phyloP scores from a whole-genome alignment of 1,284 basidiomycete genomes.

The Pseudomicrostroma phylloplanum region DNA sequence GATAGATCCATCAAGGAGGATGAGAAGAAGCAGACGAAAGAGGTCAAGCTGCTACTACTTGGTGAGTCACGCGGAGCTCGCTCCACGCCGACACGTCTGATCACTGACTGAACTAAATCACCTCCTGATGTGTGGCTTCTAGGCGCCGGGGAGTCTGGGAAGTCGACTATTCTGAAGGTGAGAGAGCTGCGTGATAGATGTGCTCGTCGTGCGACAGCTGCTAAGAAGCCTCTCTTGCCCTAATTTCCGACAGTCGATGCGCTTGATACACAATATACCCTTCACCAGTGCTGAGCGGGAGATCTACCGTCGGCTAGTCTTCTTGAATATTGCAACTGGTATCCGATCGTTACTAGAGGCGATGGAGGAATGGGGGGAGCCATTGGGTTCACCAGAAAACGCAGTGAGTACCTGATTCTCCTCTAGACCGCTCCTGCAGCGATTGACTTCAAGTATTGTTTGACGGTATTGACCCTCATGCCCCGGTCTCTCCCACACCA shows the following conservation, averaged over 20 bases:
- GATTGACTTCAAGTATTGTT: too few relatives aligned
- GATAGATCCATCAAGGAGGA: constrained; percentile 35
- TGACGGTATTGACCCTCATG: too few relatives aligned
- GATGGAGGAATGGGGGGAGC: constrained; percentile 78
- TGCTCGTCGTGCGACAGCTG: background rate
- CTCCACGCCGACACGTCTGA: background rate
- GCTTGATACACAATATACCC: constrained; percentile 71
- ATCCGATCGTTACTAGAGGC: constrained; percentile 75
- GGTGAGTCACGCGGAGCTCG: constrained; percentile 45
- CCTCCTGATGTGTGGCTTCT: background rate
- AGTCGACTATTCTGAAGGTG: constrained; percentile 82
- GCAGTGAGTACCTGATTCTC: constrained; percentile 15
- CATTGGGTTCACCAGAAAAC: constrained; percentile 58
- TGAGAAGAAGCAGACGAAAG: constrained; percentile 28
- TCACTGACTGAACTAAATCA: background rate
- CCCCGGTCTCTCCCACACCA: background rate
- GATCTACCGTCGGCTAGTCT: constrained; percentile 70
- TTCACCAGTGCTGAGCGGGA: constrained; percentile 72
- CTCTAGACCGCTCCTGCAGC: too few relatives aligned
- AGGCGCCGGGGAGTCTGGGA: constrained; percentile 83
- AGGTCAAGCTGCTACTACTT: constrained; percentile 60
- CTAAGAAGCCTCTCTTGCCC: constrained; percentile 11
- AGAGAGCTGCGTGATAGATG: constrained; percentile 14
- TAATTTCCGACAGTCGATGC: constrained; percentile 65
- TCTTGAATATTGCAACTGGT: constrained; percentile 80